These are phyloP conservation scores for Nakazawaea laoshanensis DNA, from an alignment of 805 yeast species.

Conservation along the genomic window DNA sequence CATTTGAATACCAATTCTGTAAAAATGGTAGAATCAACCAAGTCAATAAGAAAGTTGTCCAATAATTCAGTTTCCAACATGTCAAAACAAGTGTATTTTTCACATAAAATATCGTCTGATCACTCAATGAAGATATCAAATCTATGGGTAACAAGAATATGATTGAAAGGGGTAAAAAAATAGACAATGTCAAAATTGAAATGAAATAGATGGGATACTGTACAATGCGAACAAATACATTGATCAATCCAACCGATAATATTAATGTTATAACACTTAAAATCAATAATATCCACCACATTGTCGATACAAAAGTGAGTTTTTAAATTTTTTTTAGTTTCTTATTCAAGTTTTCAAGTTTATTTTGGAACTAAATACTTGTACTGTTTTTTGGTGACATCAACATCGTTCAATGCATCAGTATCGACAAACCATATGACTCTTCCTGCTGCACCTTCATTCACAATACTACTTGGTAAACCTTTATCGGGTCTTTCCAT, in stretches of 20 bases:
- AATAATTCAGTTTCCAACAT: constrained; percentile 69
- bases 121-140: constrained; percentile 40
- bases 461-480: constrained; percentile 85
- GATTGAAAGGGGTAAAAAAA: constrained; percentile 69
- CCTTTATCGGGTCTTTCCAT: constrained; percentile 98
- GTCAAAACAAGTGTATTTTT: constrained; percentile 36
- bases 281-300: constrained; percentile 18
- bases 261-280: constrained; percentile 18
- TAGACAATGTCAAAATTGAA: constrained; percentile 44
- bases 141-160: constrained; percentile 71
- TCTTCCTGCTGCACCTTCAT: constrained; percentile 94
- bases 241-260: constrained; percentile 25
- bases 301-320: not conserved
- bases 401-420: constrained; percentile 78
- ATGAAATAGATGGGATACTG: constrained; percentile 33
- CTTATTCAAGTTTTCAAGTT: not conserved
- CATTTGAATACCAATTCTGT: constrained; percentile 68
- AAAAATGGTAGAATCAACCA: constrained; percentile 70
- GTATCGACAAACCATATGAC: constrained; percentile 97
- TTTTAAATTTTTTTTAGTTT: not conserved
- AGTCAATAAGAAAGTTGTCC: constrained; percentile 73
- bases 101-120: constrained; percentile 35
- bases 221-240: constrained; percentile 24
- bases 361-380: constrained; percentile 34
- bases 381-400: constrained; percentile 63